These are phyloP conservation scores for Cavenderia fasciculata DNA, from an alignment of 78 protist genomes.

Conservation along the genomic window DNA sequence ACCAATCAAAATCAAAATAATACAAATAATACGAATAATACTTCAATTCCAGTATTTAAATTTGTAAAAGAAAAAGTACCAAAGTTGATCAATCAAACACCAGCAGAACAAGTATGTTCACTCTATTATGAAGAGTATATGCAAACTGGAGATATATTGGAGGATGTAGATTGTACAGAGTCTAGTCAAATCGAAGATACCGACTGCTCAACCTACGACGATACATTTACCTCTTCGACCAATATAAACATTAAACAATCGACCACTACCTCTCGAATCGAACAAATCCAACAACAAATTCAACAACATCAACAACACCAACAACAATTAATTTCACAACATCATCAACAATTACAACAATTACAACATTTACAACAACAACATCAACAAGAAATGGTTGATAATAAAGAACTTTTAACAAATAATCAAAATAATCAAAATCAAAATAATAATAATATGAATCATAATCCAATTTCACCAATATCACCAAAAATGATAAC, in stretches of 20 bases:
- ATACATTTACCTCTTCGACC: not conserved
- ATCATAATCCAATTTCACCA: not conserved
- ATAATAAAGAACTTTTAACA: not conserved
- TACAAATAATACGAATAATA: no score
- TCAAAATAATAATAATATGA: no score
- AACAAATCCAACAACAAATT: not conserved
- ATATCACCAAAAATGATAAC: no score
- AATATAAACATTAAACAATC: not conserved
- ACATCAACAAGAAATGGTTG: not conserved
- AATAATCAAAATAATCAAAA: no score
- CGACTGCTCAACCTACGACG: not conserved
- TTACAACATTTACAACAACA: not conserved
- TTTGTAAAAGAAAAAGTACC: slow-evolving; percentile 47
- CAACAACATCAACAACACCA: not conserved
- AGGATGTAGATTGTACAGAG: not conserved
- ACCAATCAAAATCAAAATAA: no score
- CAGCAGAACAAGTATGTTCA: no score
- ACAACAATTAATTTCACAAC: not conserved
- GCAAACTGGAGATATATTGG: not conserved
- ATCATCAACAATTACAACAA: not conserved
- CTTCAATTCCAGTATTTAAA: not conserved
- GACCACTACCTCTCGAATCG: not conserved
- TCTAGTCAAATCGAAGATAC: not conserved
- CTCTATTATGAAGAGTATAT: no score
- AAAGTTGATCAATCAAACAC: no score